Conservation (phyloP, 2,329 filamentous ascomycete genomes). For the Trichoderma koningii region DNA sequence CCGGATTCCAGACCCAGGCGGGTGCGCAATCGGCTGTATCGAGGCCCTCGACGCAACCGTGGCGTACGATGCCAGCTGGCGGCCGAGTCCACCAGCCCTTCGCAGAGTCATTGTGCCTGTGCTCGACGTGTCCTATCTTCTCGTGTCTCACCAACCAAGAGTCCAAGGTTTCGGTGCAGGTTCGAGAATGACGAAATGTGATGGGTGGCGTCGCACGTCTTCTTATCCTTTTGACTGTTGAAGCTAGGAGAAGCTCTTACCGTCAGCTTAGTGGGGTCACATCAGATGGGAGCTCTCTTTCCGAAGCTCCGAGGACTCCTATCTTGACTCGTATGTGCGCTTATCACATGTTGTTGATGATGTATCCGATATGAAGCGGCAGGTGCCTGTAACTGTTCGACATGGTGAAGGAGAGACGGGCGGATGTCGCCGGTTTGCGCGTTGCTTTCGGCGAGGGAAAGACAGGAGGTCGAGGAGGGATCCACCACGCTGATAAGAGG, state of each 20-base stretch:
- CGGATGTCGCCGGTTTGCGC: conserved; percentile 20
- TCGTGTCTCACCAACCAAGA: not conserved
- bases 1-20: conserved; percentile 47
- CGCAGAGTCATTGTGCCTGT: conserved; percentile 9
- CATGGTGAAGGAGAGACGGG: not conserved
- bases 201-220: not conserved
- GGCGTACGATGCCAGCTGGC: conserved; percentile 25
- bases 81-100: not conserved
- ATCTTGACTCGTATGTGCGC: not conserved
- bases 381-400: too few relatives aligned
- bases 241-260: conserved; percentile 4
- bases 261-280: conserved; percentile 11
- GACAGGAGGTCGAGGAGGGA: not conserved
- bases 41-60: conserved; percentile 21
- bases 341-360: not conserved
- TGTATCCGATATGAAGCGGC: not conserved
- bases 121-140: not conserved
- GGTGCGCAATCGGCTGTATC: conserved; percentile 24
- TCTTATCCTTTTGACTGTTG: conserved; percentile 13
- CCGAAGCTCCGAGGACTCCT: not conserved
- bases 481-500: conserved; percentile 12
- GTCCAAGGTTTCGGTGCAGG: not conserved
- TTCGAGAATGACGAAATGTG: not conserved
- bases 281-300: conserved; percentile 1
- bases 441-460: not conserved